phyloP scores from a whole-genome alignment of 257 asterid genomes.

The Henckelia pumila region DNA sequence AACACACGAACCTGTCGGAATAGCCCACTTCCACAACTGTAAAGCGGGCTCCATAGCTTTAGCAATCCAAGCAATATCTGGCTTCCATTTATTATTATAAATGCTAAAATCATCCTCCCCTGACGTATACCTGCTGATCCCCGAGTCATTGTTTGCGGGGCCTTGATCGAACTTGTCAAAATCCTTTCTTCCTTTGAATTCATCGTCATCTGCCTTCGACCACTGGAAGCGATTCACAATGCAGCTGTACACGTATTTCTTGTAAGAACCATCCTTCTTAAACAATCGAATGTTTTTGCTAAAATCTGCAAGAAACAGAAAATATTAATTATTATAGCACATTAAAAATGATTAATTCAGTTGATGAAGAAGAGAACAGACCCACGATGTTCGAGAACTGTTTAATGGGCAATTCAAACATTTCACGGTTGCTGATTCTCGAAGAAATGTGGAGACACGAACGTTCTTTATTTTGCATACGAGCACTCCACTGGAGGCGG shows the following conservation, averaged over 20 bases:
- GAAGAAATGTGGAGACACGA: background rate
- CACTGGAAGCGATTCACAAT: constrained; percentile 52
- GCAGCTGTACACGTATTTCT: constrained; percentile 28
- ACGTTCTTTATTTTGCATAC: background rate
- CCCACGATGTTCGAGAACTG: constrained; percentile 42
- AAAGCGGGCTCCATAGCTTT: constrained; percentile 89
- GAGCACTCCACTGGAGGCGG: too few species aligned
- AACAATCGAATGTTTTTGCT: constrained; percentile 32
- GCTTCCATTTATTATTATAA: constrained; percentile 56
- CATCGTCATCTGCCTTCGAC: constrained; percentile 55
- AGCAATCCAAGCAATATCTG: constrained; percentile 76
- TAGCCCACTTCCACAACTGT: constrained; percentile 77
- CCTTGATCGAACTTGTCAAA: constrained; percentile 22
- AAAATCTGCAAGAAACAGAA: constrained; percentile 41
- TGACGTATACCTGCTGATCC: constrained; percentile 30
- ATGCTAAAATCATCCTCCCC: constrained; percentile 38
- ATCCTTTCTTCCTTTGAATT: constrained; percentile 22
- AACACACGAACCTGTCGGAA: constrained; percentile 56
- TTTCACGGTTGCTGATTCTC: constrained; percentile 9
- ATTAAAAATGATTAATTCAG: background rate
- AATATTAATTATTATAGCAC: background rate
- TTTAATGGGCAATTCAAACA: constrained; percentile 42
- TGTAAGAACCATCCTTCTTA: constrained; percentile 36
- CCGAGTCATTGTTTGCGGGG: constrained; percentile 22
- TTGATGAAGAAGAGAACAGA: constrained; percentile 17